Base-by-base conservation (phyloP, 495 filamentous ascomycete genomes). In the Bathelium albidoporum region DNA sequence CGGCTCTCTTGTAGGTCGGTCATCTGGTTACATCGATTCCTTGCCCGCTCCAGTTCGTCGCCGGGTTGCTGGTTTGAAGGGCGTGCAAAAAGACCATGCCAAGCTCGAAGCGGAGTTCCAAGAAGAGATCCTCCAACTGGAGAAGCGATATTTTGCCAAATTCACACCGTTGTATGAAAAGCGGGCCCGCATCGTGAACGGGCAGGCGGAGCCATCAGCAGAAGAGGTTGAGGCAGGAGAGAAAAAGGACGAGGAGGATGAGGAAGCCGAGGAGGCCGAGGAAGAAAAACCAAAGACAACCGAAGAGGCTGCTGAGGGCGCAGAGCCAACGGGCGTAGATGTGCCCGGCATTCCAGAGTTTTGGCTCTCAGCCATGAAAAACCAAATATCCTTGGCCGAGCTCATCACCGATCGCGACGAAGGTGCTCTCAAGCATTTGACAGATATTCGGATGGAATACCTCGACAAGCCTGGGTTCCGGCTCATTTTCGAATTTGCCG, bases 351-450 rank as follows among this genome's bases (percentile, higher is more conserved):
- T 97, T 65, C 95, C 95, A 36, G 95, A 99, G 76, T 99, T 99
- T 82, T 99, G 95, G 95, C 82, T 99, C 31, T 96, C 93, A 64
- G 91, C 95, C 66, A 97, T 99, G 94, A 99, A 99, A 82, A 99
- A 97, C 79, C 90, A 96, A 73, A 83, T 93, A 71, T 92, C 91
- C 10, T 83, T 99, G 53, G 91, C 92, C 36, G 95, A 97, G 78
- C 93, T 96, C 84, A 96, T 99, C 74, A 97, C 92, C 65, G 95
- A 97, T 64, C 86, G 89, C 49, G 95, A 99, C 70, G 95, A 97
- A 82, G 85, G 82, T 63, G 94, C 91, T 62, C 87, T 99, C 62
- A 94, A 92, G 78, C 78, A 84, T 66, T 83, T 99, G n/a, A 86
- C 81, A 65, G 93, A 99, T 73, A 92, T 99, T 74, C 91, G 92